Evolutionary conservation across 176 grass and related monocot genomes (phyloP).

Genomic region (Rhynchospora breviuscula): DNA sequence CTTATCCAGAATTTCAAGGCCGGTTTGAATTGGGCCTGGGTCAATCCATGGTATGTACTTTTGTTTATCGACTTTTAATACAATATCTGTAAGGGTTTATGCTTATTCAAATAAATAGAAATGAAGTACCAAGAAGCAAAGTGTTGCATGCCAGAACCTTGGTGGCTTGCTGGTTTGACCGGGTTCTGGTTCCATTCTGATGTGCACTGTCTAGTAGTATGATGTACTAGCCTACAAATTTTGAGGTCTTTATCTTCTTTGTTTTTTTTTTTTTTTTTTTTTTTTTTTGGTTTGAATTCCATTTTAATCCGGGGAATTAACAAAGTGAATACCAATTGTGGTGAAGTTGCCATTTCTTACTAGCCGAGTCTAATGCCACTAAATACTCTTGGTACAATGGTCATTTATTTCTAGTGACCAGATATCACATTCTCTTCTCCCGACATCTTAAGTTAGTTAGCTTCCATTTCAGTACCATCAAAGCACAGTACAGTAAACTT

Average conservation of each 20-base stretch:
- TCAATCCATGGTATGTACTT: constrained; percentile 62
- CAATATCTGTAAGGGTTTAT: neutral
- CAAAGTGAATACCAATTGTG: neutral
- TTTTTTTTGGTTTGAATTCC: neutral
- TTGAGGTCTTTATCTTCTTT: neutral
- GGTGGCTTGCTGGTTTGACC: neutral
- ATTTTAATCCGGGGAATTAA: neutral
- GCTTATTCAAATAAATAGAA: constrained; percentile 5
- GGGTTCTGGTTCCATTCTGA: neutral
- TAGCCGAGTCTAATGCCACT: neutral
- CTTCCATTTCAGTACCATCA: neutral
- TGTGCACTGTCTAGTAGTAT: neutral
- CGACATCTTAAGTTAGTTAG: neutral
- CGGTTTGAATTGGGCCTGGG: constrained; percentile 55
- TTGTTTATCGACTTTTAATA: neutral
- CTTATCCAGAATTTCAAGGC: constrained; percentile 48
- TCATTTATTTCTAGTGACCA: neutral
- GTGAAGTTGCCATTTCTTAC: neutral
- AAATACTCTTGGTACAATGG: neutral
- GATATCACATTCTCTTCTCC: neutral
- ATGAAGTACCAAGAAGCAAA: neutral
- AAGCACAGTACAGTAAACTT: neutral
- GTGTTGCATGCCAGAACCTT: neutral
- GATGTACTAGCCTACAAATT: neutral
- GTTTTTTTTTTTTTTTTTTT: neutral